Evolutionary conservation across 1,139 yeast genomes (phyloP), one percentile per base, ranked within the genome.

Genomic region (Geotrichum klebahnii): DNA sequence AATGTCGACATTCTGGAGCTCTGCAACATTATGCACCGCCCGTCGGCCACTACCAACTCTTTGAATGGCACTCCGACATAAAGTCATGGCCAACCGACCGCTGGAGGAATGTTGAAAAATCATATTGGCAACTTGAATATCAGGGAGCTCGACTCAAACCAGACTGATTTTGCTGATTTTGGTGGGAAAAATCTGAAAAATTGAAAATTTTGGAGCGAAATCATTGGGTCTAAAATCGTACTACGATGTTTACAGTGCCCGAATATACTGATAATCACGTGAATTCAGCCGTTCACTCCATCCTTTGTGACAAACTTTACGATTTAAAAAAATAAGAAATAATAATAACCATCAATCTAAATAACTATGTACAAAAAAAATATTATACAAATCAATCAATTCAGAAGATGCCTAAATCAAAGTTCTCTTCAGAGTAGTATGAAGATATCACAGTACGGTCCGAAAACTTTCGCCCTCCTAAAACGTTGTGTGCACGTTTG

Each of bases 401-500:
- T 52, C 59, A 67, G 48, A 65, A 61, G 5, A 67, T 63, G 3
- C 62, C 65, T 32, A 66, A 53, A 35, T 67, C 66, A 50, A 64
- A 67, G 62, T 83, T 92, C 8, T 69, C 70, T 55, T 78, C 81
- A 55, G 82, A 79, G 55, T 77, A 77, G 60, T 73, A 86, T 1
- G 84, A 76, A 55, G 87, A 81, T 17, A 89, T 58, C 0, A 88
- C 80, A 0, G 86, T 77, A 48, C 96, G 73, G 47, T 81, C 92
- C 57, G 81, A 78, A 62, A 82, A 89, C 55, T 69, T 69, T 44
- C 83, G 68, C 1, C 96, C 96, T 3, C 86, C 80, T 22, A 87
- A 61, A n/a, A 75, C 77, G 61, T 75, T 65, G 46, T 82, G 73
- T 0, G 94, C 94, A 20, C 69, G 66, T 24, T 71, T 66, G 2